Conservation (phyloP, 306 rosid genomes). For the Acacia confusa region DNA sequence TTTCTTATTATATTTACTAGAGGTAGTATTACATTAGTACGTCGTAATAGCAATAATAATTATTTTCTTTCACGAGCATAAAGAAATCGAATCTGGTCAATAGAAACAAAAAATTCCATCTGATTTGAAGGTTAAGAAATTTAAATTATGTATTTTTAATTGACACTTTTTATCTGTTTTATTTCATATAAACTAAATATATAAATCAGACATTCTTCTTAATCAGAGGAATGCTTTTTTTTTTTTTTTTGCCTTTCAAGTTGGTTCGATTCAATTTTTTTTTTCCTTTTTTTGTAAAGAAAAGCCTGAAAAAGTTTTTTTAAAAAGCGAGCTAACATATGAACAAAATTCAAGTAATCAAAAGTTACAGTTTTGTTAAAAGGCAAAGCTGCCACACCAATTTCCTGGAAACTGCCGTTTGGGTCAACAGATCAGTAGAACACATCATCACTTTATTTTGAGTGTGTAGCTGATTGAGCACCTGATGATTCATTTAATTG, state of each 20-base stretch:
- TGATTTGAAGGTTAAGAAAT: not conserved
- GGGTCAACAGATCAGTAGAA: not conserved
- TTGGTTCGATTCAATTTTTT: not conserved
- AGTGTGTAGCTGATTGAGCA: not conserved
- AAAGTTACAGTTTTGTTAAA: not conserved
- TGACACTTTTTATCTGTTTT: not conserved
- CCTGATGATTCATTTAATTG: not conserved
- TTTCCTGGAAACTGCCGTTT: not conserved
- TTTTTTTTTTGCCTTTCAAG: not conserved
- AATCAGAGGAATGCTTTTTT: not conserved
- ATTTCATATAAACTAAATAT: not conserved
- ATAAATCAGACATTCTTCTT: not conserved
- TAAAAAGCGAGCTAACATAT: not conserved
- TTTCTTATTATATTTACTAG: no score
- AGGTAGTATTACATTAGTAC: no score
- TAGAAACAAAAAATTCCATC: not conserved
- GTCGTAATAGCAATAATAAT: no score
- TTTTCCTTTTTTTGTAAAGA: no score
- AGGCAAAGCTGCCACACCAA: not conserved
- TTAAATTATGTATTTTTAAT: no score
- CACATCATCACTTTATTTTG: not conserved
- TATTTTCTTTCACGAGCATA: not conserved
- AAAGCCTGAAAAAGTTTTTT: not conserved
- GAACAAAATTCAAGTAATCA: not conserved
- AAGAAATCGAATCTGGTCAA: not conserved